phyloP scores from a whole-genome alignment of 805 yeast species.

The Vanderwaltozyma yarrowii region DNA sequence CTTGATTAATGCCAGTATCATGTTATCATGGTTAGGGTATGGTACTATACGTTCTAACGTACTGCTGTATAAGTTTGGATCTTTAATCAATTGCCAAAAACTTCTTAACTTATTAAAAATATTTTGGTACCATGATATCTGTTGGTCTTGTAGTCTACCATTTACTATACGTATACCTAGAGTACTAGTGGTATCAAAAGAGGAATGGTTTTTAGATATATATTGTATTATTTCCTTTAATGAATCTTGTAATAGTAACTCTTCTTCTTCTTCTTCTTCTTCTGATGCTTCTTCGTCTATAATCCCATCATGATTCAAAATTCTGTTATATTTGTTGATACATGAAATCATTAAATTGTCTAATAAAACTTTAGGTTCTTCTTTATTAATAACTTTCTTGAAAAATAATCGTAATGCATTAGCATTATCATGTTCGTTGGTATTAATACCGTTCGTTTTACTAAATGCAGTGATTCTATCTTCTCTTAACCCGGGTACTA shows the following conservation, averaged over 20 bases:
- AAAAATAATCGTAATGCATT: not conserved
- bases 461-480: constrained; percentile 1
- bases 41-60: not conserved
- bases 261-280: not conserved
- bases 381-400: not conserved
- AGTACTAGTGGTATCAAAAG: no score
- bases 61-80: not conserved
- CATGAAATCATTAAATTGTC: not conserved
- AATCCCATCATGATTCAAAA: no score
- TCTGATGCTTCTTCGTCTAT: no score
- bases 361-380: not conserved
- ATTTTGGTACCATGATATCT: no score
- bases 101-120: not conserved
- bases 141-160: no score
- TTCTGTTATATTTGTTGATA: not conserved
- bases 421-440: not conserved
- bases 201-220: not conserved
- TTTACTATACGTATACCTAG: no score
- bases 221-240: not conserved
- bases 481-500: not conserved
- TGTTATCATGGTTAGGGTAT: not conserved
- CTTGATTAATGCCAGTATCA: not conserved
- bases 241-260: not conserved
- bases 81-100: not conserved
- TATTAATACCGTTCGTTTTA: not conserved